Evolutionary conservation across 305 asterid species (phyloP), one percentile per base, ranked within the genome.

Genomic region (Fraxinus greggii): DNA sequence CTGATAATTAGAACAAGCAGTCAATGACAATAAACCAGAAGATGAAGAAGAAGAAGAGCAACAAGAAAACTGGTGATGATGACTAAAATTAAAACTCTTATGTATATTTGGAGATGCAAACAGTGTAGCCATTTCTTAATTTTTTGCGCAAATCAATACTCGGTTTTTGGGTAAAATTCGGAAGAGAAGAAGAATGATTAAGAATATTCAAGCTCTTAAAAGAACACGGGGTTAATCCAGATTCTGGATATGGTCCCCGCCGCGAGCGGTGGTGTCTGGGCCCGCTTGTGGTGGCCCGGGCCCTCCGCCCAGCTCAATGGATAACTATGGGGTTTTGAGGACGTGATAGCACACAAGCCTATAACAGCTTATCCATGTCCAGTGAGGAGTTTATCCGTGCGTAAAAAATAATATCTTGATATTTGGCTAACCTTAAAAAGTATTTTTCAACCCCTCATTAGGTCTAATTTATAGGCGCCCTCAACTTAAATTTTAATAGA

Each of bases 41-140:
- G 86, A 83, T 2, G 92, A 88, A 45, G 91, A 28, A 23, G 83
- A 28, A 23, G 83, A 38, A 38, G 75, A 78, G 54, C 85, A 82
- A 69, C 88, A 86, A 28, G 88, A 83, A 85, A 83, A 80, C 75
- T 86, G 86, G 74, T 69, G 83, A 56, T 79, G 88, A 8, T 75
- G 85, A 40, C 42, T 78, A 82, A 65, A 23, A 65, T 24, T 24
- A 54, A 87, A 85, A 69, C 89, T 61, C 83, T 81, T 83, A 79
- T 87, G 94, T 2, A 90, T 45, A 56, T 88, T 72, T 0, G 92
- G 92, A 72, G 94, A 88, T 79, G 91, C 86, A 32, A 86, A 84
- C 15, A 91, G 85, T 67, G 92, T 80, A 81, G 93, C 90, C 98
- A 95, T 89, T 89, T 85, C 78, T 72, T 36, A 36, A 26, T 12